Evolutionary conservation across 2,329 filamentous ascomycete genomes (phyloP), one percentile per base, ranked within the genome.

Genomic region (Berkeleyomyces rouxiae): DNA sequence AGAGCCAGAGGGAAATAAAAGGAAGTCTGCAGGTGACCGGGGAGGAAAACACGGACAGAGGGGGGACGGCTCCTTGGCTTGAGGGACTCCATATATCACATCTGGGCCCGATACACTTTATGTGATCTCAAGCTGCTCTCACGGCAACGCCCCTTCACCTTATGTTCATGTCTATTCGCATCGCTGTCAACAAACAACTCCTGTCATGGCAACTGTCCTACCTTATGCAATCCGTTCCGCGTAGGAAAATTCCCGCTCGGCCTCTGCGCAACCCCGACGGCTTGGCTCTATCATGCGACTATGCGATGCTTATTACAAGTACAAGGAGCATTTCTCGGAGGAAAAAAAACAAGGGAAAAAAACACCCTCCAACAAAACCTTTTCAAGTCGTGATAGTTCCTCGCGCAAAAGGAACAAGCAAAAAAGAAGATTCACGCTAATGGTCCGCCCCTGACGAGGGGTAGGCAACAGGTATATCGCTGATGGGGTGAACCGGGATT

Each of bases 401-500:
- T 7, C 44, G 2, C 44, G 10, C 23, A 13, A 47, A n/a, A 47
- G n/a, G 23, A 47, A 16, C 9, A 13, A 13, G n/a, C 3, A 47
- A 23, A n/a, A 23, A 55, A 37, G n/a, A 55, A 7, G n/a, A 47
- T 23, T 23, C 23, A 23, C 23, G 23, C 23, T 23, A 23, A 23
- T 23, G 5, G 13, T 2, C 44, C 11, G 4, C 13, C 6, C 44
- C 23, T 3, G 4, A 16, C 44, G 23, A 4, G 11, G 11, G 1
- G 7, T 10, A 3, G 11, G n/a, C 33, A 39, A n/a, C 13, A 31
- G 39, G 61, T 33, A 43, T 23, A 43, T 7, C 23, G 2, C 4
- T 0, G 39, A 4, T 64, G 63, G 63, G 63, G 63, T 64, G 63
- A 64, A 64, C 63, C 63, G 63, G 63, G 63, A 64, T 64, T 40